A percentile compares a stretch with the other conserved stretches of the same genome.
phyloP scores from a whole-genome alignment of 2,329 filamentous ascomycete genomes.

The Claviceps quebecensis region DNA sequence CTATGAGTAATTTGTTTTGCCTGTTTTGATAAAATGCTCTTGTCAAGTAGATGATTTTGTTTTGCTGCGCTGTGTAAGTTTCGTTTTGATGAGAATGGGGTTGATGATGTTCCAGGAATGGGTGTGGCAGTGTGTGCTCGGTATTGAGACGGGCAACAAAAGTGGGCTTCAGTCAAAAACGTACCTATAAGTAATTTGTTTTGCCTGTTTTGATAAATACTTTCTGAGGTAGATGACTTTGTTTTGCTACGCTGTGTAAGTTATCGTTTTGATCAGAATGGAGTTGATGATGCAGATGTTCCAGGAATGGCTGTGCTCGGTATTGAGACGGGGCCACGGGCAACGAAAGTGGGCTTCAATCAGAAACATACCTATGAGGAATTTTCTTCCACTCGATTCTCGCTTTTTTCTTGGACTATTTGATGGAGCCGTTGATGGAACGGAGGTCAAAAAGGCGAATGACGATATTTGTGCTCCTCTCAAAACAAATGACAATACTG shows the following conservation, averaged over 20 bases:
- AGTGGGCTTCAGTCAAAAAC: not conserved
- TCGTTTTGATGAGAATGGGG: not conserved
- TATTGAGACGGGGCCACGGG: not conserved
- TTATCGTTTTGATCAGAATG: not conserved
- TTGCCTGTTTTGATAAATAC: not conserved
- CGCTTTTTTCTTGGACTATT: too few relatives aligned
- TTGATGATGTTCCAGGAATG: not conserved
- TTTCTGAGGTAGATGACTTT: not conserved
- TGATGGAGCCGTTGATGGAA: too few relatives aligned
- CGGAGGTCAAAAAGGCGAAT: too few relatives aligned
- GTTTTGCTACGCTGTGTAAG: not conserved
- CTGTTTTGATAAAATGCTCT: not conserved
- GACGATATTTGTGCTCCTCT: too few relatives aligned
- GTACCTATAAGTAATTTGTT: not conserved
- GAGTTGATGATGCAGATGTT: too few relatives aligned
- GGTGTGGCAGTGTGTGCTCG: too few relatives aligned
- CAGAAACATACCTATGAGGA: not conserved
- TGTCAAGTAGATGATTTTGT: not conserved
- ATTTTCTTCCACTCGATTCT: not conserved
- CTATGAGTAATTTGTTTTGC: not conserved
- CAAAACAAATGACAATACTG: too few relatives aligned
- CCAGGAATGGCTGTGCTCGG: not conserved
- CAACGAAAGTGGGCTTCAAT: not conserved
- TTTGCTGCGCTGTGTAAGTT: not conserved
- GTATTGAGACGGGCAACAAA: not conserved